Percentiles rank a stretch among this genome's conserved stretches.
These are phyloP conservation scores for Colletotrichum sp. DNA, from an alignment of 2,329 filamentous ascomycete species.

Conservation along the genomic window DNA sequence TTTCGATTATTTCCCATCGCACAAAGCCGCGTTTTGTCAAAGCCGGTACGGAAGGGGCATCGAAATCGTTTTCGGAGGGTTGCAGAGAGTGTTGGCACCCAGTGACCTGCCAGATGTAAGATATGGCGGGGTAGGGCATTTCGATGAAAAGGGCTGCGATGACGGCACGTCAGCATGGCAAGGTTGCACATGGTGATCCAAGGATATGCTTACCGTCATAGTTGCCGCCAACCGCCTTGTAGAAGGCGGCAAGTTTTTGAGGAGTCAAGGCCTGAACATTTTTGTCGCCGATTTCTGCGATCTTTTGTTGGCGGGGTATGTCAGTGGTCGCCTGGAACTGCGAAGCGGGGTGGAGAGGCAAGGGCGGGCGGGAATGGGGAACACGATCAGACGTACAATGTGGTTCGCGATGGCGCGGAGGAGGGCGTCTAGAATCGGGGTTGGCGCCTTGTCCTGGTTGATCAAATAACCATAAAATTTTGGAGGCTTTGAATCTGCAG, in stretches of 20 bases:
- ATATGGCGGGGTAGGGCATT: constrained; percentile 76
- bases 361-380: neutral
- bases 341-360: neutral
- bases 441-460: constrained; percentile 70
- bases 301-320: constrained; percentile 43
- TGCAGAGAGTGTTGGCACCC: constrained; percentile 90
- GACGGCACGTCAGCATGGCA: constrained; percentile 17
- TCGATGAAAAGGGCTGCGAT: constrained; percentile 74
- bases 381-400: constrained; percentile 61
- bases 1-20: constrained; percentile 91
- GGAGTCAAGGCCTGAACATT: constrained; percentile 62
- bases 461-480: constrained; percentile 70
- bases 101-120: constrained; percentile 90
- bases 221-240: constrained; percentile 75
- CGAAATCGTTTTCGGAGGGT: constrained; percentile 72
- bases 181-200: neutral
- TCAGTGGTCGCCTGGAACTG: constrained; percentile 11
- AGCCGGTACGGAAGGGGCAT: constrained; percentile 78
- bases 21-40: constrained; percentile 86
- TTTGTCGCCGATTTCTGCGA: constrained; percentile 62
- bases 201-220: constrained; percentile 63
- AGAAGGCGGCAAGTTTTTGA: constrained; percentile 77
- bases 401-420: constrained; percentile 71
- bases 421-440: constrained; percentile 69
- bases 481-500: neutral